Base-by-base conservation (phyloP, 768 basidiomycete species). In the Phanerochaete sordida region DNA sequence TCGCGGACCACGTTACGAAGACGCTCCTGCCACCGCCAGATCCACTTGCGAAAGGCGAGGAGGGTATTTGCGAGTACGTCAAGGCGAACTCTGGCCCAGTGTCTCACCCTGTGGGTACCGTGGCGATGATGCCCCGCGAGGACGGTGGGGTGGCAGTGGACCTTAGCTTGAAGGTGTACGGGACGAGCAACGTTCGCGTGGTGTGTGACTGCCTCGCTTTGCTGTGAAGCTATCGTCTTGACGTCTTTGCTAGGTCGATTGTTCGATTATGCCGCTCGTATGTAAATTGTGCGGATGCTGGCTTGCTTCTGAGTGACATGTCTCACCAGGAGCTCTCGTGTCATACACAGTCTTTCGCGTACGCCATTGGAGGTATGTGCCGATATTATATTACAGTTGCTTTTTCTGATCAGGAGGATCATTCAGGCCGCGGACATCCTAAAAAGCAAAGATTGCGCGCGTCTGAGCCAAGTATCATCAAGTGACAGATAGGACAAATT, bases 121-220 rank as follows among this genome's bases (percentile, higher is more conserved):
- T 79, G 3, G 78, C 82, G 62, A 74, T 74, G 46, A 43, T 46
- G 26, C 44, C 46, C 28, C 54, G 52, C 6, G 44, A 6, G 3
- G 24, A 45, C 12, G 49, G 57, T 26, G 56, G 51, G 37, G 44
- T 55, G n/a, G n/a, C n/a, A 7, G 56, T 62, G 30, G 60, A 58
- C 35, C 33, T 52, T 6, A 37, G 16, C 28, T 49, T 65, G 30
- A 45, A 47, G n/a, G 55, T 59, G 13, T 60, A 56, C 46, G 31
- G 61, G 46, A 47, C 45, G 45, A 30, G 24, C 19, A 59, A 59
- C 35, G n/a, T 59, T 11, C 47, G 58, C 11, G 52, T 60, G 21
- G 60, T 57, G 30, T 23, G 53, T 54, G 4, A 7, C 21, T 31
- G 11, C 21, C 11, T 4, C 16, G 24, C 5, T 21, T 26, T 6